Percentiles rank a stretch among this genome's conserved stretches.
phyloP scores from a whole-genome alignment of 306 rosid species.

The Quercus ilex region DNA sequence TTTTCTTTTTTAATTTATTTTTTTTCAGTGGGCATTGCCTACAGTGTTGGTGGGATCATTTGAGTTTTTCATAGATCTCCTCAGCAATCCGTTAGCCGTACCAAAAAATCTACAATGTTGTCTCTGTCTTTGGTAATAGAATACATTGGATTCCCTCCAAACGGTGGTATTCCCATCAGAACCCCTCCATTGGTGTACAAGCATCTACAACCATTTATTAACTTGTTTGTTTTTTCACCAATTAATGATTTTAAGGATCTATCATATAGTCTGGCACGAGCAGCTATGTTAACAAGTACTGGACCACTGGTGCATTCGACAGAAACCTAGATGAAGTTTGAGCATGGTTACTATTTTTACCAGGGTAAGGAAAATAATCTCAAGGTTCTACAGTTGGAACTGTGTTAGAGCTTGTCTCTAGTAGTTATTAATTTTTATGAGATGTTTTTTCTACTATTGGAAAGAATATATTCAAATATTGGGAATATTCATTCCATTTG shows the following conservation, averaged over 20 bases:
- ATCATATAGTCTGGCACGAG: constrained; percentile 64
- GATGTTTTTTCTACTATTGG: constrained; percentile 79
- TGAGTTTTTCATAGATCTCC: constrained; percentile 67
- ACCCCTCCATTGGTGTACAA: constrained; percentile 72
- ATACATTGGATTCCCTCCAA: constrained; percentile 59
- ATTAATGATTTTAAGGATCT: constrained; percentile 38
- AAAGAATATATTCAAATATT: constrained; percentile 69
- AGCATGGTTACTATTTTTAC: constrained; percentile 75
- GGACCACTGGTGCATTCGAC: constrained; percentile 87
- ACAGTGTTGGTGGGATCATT: constrained; percentile 56
- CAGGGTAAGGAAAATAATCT: constrained; percentile 47
- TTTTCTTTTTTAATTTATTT: constrained; percentile 14
- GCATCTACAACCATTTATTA: constrained; percentile 67
- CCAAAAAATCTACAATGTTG: constrained; percentile 56
- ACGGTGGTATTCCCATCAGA: constrained; percentile 49
- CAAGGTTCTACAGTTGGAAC: constrained; percentile 34
- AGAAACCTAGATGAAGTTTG: constrained; percentile 59
- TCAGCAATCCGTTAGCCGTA: constrained; percentile 53
- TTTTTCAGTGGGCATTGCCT: constrained; percentile 61
- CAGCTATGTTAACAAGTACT: constrained; percentile 85
- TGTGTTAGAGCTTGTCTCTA: constrained; percentile 44
- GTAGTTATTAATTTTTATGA: constrained; percentile 72
- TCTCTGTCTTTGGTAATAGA: constrained; percentile 71
- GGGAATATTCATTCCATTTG: constrained; percentile 44
- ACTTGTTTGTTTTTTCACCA: constrained; percentile 64